phyloP scores from a whole-genome alignment of 257 asterid genomes.

The Primulina eburnea region DNA sequence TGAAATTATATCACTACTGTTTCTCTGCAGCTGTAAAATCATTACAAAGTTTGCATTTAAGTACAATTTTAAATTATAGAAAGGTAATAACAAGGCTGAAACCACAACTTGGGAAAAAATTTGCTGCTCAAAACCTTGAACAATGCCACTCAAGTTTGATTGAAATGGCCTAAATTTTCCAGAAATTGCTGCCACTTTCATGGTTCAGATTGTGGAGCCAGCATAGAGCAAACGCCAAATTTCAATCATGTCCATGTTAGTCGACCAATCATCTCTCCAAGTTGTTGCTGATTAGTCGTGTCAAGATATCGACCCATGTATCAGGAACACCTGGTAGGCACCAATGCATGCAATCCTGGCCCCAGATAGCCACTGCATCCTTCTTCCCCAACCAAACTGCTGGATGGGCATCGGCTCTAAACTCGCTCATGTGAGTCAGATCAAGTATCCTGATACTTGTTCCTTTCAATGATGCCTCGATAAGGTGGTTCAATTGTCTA shows the following conservation, averaged over 20 bases:
- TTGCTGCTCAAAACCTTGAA: too few relatives aligned
- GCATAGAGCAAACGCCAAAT: background rate
- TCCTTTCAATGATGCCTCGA: constrained; percentile 54
- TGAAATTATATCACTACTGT: too few relatives aligned
- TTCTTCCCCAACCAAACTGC: constrained; percentile 92
- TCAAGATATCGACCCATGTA: constrained; percentile 90
- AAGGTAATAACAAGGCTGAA: background rate
- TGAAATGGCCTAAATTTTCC: background rate
- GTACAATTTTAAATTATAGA: background rate
- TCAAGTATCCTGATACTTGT: constrained; percentile 54
- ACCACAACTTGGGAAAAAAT: background rate
- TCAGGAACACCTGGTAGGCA: constrained; percentile 96
- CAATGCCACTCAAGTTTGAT: too few relatives aligned
- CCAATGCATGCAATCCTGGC: constrained; percentile 99
- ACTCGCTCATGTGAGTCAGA: constrained; percentile 77
- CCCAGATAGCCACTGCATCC: constrained; percentile 90
- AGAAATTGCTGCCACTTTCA: background rate
- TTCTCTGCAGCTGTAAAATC: background rate
- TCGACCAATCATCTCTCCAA: constrained; percentile 34
- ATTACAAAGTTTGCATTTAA: background rate
- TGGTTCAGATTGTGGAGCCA: background rate
- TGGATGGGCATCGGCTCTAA: constrained; percentile 91
- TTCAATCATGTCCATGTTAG: background rate
- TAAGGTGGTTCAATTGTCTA: constrained; percentile 55
- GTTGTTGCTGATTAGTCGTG: constrained; percentile 52